phyloP scores from a whole-genome alignment of 1,284 basidiomycete genomes.

The Agaricales sp. region DNA sequence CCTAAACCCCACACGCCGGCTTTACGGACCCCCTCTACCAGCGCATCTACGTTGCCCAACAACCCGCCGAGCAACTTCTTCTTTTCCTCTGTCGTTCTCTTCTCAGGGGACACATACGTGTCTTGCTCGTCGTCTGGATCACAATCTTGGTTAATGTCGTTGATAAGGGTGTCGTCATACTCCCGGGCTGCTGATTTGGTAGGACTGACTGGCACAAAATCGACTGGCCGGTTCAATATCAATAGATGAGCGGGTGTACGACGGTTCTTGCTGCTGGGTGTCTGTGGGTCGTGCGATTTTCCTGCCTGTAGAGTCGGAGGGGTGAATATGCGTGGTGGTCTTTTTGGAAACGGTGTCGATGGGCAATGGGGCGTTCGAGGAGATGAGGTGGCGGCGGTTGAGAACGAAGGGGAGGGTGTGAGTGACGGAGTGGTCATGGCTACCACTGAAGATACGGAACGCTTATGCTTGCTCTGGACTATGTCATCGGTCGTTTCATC shows the following conservation, averaged over 20 bases:
- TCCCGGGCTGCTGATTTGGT: slow-evolving; percentile 22
- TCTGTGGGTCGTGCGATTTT: not conserved
- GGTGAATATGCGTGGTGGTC: not conserved
- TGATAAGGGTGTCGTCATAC: not conserved
- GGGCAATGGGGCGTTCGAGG: not conserved
- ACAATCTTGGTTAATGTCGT: not conserved
- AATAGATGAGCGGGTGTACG: slow-evolving; percentile 11
- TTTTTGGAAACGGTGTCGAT: not conserved
- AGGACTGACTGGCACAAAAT: slow-evolving; percentile 28
- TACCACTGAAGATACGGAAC: not conserved
- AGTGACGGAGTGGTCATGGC: not conserved
- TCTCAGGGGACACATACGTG: slow-evolving; percentile 13
- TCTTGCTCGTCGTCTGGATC: slow-evolving; percentile 7
- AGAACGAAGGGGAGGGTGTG: slow-evolving; percentile 7
- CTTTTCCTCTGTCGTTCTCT: slow-evolving; percentile 73
- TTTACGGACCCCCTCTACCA: slow-evolving; percentile 76
- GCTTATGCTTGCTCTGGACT: slow-evolving; percentile 8
- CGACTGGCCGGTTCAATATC: slow-evolving; percentile 28
- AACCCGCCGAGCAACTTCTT: slow-evolving; percentile 70
- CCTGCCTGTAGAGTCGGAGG: not conserved
- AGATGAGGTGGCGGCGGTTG: slow-evolving; percentile 6
- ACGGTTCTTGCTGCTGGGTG: not conserved
- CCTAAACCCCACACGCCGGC: slow-evolving; percentile 72
- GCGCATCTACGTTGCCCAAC: slow-evolving; percentile 80
- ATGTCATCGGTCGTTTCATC: slow-evolving; percentile 48